Base-by-base conservation (phyloP, 2,329 filamentous ascomycete species). In the Exophiala alcalophila region DNA sequence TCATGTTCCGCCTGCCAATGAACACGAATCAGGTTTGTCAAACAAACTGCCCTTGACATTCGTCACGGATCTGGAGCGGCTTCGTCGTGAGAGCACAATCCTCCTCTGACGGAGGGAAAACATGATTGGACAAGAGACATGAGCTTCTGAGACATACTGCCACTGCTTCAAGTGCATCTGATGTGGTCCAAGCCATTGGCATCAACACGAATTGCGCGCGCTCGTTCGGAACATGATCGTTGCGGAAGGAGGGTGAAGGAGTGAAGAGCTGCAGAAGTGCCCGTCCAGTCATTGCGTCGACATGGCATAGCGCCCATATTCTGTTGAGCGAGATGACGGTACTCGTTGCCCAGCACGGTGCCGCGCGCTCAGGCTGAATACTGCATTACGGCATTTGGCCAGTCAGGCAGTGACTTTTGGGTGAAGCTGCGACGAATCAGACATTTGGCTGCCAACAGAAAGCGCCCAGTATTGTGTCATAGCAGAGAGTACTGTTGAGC, bases 341-440 rank as follows among this genome's bases (percentile, higher is more conserved):
- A 27, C 20, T 18, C 19, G 23, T 36, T 35, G 30, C 27, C 31
- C 24, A 33, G 25, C 26, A 16, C 29, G 12, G 25, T 45, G 41
- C 47, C 47, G 47, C 47, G 47, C 47, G 47, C 47, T 49, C 47
- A 35, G 40, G 37, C 25, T 31, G 37, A 31, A 26, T 38, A 7
- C 21, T 20, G 9, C 24, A 23, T 28, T 23, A n/a, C 28, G 26
- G 20, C 11, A 42, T 27, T 16, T 30, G 26, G 30, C 47, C 47
- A 49, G 24, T 45, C 41, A 46, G 33, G 26, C 37, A 34, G 47
- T 10, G 25, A n/a, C 14, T 34, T 14, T 32, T 11, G 26, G 8
- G 19, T 16, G 18, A 33, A 28, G 41, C 30, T 49, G 47, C 47
- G 31, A 46, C 47, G 39, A 49, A 49, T 45, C 41, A 45, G 28